These are phyloP conservation scores for Ampelomyces quisqualis DNA, from an alignment of 2,329 filamentous ascomycete genomes.

Conservation along the genomic window DNA sequence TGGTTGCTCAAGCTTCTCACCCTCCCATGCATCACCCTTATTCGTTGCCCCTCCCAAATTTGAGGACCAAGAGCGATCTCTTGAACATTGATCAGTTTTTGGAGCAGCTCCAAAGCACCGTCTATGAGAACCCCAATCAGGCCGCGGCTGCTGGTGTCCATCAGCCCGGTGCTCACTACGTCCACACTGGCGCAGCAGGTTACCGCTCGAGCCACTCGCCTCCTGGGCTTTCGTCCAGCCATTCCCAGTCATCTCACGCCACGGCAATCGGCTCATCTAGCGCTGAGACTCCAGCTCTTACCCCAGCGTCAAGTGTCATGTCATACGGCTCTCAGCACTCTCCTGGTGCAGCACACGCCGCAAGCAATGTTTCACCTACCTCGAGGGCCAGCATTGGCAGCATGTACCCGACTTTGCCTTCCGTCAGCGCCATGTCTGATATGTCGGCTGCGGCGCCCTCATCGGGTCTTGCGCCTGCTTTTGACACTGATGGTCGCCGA, in stretches of 20 bases:
- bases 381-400: conserved; percentile 58
- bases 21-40: conserved; percentile 77
- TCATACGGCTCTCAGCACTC: conserved; percentile 79
- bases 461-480: conserved; percentile 67
- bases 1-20: conserved; percentile 56
- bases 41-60: conserved; percentile 82
- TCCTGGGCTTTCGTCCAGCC: conserved; percentile 42
- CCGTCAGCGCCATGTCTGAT: conserved; percentile 66
- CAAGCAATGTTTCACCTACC: conserved; percentile 64
- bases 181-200: conserved; percentile 52
- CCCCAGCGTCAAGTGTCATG: conserved; percentile 71
- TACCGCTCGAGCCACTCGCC: conserved; percentile 62
- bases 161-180: conserved; percentile 69
- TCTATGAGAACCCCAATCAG: conserved; percentile 88
- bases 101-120: conserved; percentile 92
- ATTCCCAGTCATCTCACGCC: conserved; percentile 55
- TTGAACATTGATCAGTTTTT: conserved; percentile 92
- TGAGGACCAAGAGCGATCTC: conserved; percentile 90
- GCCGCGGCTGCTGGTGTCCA: conserved; percentile 77
- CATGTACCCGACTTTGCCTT: conserved; percentile 74
- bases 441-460: conserved; percentile 63
- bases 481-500: conserved; percentile 61
- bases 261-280: conserved; percentile 45
- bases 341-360: conserved; percentile 66
- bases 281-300: conserved; percentile 71